These are phyloP conservation scores for Borealophlyctis nickersoniae DNA, from an alignment of 192 early-diverging fungal species.

Conservation along the genomic window DNA sequence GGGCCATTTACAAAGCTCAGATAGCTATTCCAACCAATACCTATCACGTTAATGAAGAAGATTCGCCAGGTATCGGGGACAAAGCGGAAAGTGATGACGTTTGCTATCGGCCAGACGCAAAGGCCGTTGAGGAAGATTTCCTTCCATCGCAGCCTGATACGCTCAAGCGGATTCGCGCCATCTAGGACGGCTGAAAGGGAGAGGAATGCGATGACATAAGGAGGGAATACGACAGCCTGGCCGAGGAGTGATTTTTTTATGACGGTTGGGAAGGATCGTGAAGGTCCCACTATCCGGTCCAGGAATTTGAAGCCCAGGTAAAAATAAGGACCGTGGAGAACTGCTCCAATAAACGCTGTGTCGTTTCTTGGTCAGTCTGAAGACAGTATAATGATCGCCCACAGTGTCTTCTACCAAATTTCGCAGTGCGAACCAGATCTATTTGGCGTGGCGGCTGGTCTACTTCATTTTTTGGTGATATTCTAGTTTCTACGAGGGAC, in stretches of 20 bases:
- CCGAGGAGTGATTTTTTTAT: slow-evolving; percentile 16
- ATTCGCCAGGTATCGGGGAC: slow-evolving; percentile 25
- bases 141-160: slow-evolving; percentile 8
- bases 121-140: slow-evolving; percentile 27
- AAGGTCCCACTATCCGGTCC: slow-evolving; percentile 23
- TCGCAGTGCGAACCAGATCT: slow-evolving; percentile 21
- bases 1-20: slow-evolving; percentile 24
- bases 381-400: neutral
- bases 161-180: slow-evolving; percentile 9
- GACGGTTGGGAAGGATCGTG: slow-evolving; percentile 11
- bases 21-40: slow-evolving; percentile 40
- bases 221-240: slow-evolving; percentile 28
- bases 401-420: slow-evolving; percentile 18
- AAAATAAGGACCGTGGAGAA: slow-evolving; percentile 40
- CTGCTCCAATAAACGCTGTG: slow-evolving; percentile 24
- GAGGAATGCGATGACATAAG: slow-evolving; percentile 15
- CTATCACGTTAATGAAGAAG: slow-evolving; percentile 32
- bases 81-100: slow-evolving; percentile 36
- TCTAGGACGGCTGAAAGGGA: slow-evolving; percentile 16
- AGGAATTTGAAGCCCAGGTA: slow-evolving; percentile 23
- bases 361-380: neutral
- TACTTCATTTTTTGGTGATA: neutral
- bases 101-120: slow-evolving; percentile 31
- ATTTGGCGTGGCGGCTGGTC: neutral
- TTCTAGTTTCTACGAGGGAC: slow-evolving; percentile 15